Conservation (phyloP, 768 basidiomycete genomes). For the Rhodotorula kratochvilovae region DNA sequence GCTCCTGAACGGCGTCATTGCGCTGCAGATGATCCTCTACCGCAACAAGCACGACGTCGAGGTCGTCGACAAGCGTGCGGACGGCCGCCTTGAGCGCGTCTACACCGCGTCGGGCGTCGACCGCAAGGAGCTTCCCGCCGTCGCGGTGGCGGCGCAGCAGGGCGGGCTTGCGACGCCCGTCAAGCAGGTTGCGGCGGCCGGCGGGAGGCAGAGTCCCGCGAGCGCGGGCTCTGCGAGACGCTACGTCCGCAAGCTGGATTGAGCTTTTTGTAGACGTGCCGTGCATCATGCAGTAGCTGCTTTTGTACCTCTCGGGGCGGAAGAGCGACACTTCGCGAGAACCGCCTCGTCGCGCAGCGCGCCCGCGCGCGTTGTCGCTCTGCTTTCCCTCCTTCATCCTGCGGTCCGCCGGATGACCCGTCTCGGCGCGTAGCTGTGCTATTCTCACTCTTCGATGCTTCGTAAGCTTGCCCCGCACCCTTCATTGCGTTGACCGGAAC, state of each 20-base stretch:
- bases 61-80: not conserved
- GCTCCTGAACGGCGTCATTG: conserved; percentile 70
- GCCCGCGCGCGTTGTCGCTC: too few relatives aligned
- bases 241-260: conserved; percentile 4
- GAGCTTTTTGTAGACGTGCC: not conserved
- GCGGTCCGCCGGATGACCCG: too few relatives aligned
- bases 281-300: too few relatives aligned
- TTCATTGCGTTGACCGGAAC: too few relatives aligned
- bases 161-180: not conserved
- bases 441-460: too few relatives aligned
- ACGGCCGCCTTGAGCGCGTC: not conserved
- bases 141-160: not conserved
- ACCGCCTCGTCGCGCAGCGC: too few relatives aligned
- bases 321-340: too few relatives aligned
- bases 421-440: too few relatives aligned
- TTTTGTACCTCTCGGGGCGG: too few relatives aligned
- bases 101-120: not conserved
- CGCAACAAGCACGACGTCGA: conserved; percentile 4
- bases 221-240: conserved; percentile 1
- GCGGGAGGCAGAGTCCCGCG: not conserved
- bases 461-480: too few relatives aligned
- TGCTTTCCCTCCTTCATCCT: too few relatives aligned
- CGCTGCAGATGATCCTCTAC: conserved; percentile 36
- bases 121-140: not conserved
- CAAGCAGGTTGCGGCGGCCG: not conserved